A percentile compares a stretch with the other conserved stretches of the same genome.
These are phyloP conservation scores for Bassia scoparia DNA, from an alignment of 148 eudicot genomes.

Conservation along the genomic window DNA sequence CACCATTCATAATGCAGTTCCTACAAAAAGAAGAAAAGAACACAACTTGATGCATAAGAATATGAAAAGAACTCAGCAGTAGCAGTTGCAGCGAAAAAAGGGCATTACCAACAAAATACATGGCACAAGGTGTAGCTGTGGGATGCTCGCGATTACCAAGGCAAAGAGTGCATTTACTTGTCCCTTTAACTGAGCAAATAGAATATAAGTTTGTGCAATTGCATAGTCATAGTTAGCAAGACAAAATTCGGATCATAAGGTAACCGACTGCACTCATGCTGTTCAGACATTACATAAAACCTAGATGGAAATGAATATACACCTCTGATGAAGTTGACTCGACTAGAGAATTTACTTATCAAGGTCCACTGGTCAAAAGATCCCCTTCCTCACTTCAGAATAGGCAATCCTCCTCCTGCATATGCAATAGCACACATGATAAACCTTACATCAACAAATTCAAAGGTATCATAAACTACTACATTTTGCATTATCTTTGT, in stretches of 20 bases:
- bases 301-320: background rate
- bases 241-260: background rate
- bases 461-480: background rate
- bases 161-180: slow-evolving; percentile 92
- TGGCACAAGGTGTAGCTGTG: slow-evolving; percentile 97
- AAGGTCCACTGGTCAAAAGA: slow-evolving; percentile 46
- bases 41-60: background rate
- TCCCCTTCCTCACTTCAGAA: slow-evolving; percentile 85
- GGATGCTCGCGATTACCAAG: slow-evolving; percentile 88
- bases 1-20: slow-evolving; percentile 99
- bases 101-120: slow-evolving; percentile 90
- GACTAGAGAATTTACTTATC: slow-evolving; percentile 42
- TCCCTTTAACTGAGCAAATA: slow-evolving; percentile 41
- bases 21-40: slow-evolving; percentile 39
- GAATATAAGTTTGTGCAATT: background rate
- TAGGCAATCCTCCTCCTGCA: slow-evolving; percentile 77
- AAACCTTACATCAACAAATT: background rate
- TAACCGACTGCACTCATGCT: background rate
- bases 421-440: background rate
- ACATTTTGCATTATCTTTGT: background rate
- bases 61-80: background rate
- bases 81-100: slow-evolving; percentile 12
- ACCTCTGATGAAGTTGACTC: slow-evolving; percentile 75
- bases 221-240: background rate
- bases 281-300: background rate